Percentiles rank a stretch among this genome's conserved stretches.
phyloP scores from a whole-genome alignment of 1,284 basidiomycete species.

The Cutaneotrichosporon cyanovorans region DNA sequence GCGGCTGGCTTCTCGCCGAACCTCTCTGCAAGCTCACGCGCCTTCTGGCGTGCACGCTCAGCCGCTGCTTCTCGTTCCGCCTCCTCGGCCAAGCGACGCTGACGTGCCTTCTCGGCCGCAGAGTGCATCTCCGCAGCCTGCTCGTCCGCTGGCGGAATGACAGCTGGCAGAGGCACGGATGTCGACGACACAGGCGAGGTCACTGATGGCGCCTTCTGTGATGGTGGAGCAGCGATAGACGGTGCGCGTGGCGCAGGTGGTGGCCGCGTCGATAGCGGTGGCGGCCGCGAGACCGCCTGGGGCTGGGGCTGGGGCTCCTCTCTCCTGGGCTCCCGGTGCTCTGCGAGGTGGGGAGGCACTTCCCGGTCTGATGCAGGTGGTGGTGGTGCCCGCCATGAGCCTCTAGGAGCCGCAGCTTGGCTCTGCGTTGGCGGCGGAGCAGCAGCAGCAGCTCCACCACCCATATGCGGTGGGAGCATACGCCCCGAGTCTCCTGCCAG shows the following conservation, averaged over 20 bases:
- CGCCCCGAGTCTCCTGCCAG: slow-evolving; percentile 15
- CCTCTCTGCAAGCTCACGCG: slow-evolving; percentile 70
- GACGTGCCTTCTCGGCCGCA: slow-evolving; percentile 76
- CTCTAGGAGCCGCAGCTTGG: slow-evolving; percentile 1
- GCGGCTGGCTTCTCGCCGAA: slow-evolving; percentile 48
- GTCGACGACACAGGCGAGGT: background rate
- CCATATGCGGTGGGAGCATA: slow-evolving; percentile 36
- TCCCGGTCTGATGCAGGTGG: slow-evolving; percentile 43
- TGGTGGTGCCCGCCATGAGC: slow-evolving; percentile 23
- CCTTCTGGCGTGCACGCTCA: slow-evolving; percentile 77
- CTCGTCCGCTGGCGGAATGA: background rate
- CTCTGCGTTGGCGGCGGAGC: slow-evolving; percentile 3
- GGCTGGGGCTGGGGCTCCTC: background rate
- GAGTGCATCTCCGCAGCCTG: slow-evolving; percentile 80
- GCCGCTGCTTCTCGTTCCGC: slow-evolving; percentile 72
- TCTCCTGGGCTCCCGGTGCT: slow-evolving; percentile 2
- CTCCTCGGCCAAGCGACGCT: slow-evolving; percentile 68
- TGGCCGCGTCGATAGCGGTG: background rate
- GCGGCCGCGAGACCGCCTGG: background rate
- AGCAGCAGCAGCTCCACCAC: background rate
- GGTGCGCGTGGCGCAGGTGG: background rate
- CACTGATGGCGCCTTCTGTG: background rate
- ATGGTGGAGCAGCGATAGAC: background rate
- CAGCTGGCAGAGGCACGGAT: too few species aligned
- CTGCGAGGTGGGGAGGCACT: slow-evolving; percentile 47